phyloP scores from a whole-genome alignment of 495 filamentous ascomycete species.

The Jackrogersella minutella region DNA sequence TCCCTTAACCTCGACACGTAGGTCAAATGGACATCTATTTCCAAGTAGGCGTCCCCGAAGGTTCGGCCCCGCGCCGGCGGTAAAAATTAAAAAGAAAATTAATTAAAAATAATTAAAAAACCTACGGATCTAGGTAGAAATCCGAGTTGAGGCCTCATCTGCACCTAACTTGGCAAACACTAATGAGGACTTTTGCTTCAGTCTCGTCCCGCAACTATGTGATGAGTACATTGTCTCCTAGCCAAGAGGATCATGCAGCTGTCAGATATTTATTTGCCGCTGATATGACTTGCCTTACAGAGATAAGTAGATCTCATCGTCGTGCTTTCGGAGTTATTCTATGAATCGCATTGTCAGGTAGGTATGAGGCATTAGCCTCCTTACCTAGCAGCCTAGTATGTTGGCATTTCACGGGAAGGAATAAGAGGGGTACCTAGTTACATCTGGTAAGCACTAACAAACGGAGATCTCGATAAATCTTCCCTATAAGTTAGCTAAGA shows the following conservation, averaged over 20 bases:
- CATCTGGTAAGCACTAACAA: too few species aligned
- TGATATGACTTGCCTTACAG: neutral
- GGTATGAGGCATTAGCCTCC: too few species aligned
- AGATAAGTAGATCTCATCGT: neutral
- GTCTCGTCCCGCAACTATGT: neutral
- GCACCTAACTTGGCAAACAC: neutral
- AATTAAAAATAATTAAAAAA: too few species aligned
- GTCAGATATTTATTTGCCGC: neutral
- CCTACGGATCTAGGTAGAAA: too few species aligned
- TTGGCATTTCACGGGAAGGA: neutral
- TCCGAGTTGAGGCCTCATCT: neutral
- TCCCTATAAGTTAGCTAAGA: too few species aligned
- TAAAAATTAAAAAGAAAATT: too few species aligned
- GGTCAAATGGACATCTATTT: neutral
- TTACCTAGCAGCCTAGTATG: too few species aligned
- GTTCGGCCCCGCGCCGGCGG: neutral
- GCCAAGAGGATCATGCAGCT: neutral
- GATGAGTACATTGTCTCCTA: too few species aligned
- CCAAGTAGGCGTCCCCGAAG: neutral
- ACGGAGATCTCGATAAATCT: too few species aligned
- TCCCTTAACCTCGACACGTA: neutral
- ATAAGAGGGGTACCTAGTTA: too few species aligned
- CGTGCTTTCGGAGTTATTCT: neutral
- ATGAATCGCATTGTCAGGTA: too few species aligned
- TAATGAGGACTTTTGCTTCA: neutral